phyloP scores from a whole-genome alignment of 2,329 filamentous ascomycete species.

The Xylariomycetidae sp. region DNA sequence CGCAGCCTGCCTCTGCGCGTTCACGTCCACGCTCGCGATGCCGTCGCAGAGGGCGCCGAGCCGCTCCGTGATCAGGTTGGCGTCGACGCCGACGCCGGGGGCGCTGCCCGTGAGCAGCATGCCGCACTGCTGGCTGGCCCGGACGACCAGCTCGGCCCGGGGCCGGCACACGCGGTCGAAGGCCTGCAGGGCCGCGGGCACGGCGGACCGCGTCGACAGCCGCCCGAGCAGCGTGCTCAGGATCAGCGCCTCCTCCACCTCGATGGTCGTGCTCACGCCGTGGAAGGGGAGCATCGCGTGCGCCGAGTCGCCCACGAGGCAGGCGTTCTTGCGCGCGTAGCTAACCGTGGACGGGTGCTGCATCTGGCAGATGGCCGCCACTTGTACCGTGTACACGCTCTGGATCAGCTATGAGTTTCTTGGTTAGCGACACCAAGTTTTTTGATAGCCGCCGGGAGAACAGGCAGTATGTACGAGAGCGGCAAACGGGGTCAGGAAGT shows the following conservation, averaged over 20 bases:
- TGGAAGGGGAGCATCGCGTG: constrained; percentile 19
- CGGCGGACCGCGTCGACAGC: constrained; percentile 12
- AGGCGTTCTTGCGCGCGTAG: constrained; percentile 17
- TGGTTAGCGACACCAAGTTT: neutral
- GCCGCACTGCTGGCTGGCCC: constrained; percentile 12
- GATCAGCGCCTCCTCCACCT: constrained; percentile 23
- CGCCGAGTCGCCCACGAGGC: constrained; percentile 22
- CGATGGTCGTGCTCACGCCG: constrained; percentile 11
- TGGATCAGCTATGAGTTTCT: constrained; percentile 20
- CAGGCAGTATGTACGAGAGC: too few species aligned
- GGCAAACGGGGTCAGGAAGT: neutral
- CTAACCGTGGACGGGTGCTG: constrained; percentile 16
- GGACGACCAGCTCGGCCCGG: constrained; percentile 18
- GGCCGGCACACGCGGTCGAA: constrained; percentile 24
- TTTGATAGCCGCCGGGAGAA: too few species aligned
- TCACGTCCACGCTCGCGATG: constrained; percentile 12
- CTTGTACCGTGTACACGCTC: constrained; percentile 26
- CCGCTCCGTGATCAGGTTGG: constrained; percentile 8
- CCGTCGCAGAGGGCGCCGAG: constrained; percentile 15
- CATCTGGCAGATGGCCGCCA: constrained; percentile 22
- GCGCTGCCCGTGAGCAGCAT: constrained; percentile 16
- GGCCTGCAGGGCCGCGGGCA: constrained; percentile 21
- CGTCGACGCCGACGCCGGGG: constrained; percentile 16
- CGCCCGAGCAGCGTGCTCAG: constrained; percentile 21
- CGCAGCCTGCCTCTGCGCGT: constrained; percentile 13